phyloP scores from a whole-genome alignment of 2,329 filamentous ascomycete species.

The Magnaporthiopsis poae region DNA sequence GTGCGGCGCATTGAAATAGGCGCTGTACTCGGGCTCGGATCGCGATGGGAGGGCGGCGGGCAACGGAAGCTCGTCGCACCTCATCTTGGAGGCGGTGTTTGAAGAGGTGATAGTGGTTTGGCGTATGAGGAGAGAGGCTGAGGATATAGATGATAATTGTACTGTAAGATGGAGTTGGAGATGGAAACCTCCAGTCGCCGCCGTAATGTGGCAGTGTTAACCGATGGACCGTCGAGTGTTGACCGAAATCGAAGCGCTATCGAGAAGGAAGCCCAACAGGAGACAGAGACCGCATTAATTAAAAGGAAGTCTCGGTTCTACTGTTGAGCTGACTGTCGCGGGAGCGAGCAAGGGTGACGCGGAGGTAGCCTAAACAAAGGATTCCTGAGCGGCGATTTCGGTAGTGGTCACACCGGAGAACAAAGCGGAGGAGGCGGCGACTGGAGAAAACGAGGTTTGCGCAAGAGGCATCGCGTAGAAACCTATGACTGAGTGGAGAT shows the following conservation, averaged over 20 bases:
- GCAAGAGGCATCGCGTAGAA: constrained; percentile 48
- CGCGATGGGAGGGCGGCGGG: constrained; percentile 37
- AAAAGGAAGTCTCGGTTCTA: constrained; percentile 7
- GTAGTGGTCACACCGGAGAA: constrained; percentile 49
- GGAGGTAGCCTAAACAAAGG: constrained; percentile 36
- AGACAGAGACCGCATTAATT: constrained; percentile 29
- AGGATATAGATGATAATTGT: constrained; percentile 10
- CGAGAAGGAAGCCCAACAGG: constrained; percentile 22
- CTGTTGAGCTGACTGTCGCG: constrained; percentile 2
- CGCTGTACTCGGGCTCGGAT: constrained; percentile 35
- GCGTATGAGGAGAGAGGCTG: constrained; percentile 12
- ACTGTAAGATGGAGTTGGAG: constrained; percentile 6
- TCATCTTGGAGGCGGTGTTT: constrained; percentile 41
- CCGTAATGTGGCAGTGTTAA: constrained; percentile 7
- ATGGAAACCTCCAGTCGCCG: constrained; percentile 14
- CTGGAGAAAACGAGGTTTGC: constrained; percentile 43
- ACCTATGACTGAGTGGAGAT: constrained; percentile 11
- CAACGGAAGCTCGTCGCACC: constrained; percentile 42
- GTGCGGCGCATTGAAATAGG: constrained; percentile 38
- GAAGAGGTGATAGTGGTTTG: constrained; percentile 10
- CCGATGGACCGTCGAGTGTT: constrained; percentile 12
- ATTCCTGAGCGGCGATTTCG: constrained; percentile 38
- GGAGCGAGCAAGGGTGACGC: constrained; percentile 18
- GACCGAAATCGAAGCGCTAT: constrained; percentile 16
- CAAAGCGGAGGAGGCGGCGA: constrained; percentile 49